phyloP scores from a whole-genome alignment of 441 rosid species.

The Kokia cookei region DNA sequence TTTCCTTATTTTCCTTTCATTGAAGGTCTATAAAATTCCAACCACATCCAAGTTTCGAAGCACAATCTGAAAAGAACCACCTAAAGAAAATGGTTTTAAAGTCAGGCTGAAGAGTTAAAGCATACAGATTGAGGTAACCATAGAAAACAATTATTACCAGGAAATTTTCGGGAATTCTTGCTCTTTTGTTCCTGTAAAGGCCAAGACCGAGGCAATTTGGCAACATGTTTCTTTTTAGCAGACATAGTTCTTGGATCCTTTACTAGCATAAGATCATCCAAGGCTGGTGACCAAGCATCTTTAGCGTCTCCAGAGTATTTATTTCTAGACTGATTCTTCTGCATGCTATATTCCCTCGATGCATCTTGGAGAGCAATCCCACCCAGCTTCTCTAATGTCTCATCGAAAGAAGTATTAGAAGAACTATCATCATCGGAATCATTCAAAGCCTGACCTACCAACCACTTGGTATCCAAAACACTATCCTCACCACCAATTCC shows the following conservation, averaged over 20 bases:
- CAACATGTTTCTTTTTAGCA: slow-evolving; percentile 49
- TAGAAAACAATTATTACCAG: slow-evolving; percentile 41
- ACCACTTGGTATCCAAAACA: slow-evolving; percentile 52
- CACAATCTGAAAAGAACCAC: not conserved
- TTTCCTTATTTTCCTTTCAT: not conserved
- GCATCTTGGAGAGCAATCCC: slow-evolving; percentile 66
- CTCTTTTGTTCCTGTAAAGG: slow-evolving; percentile 57
- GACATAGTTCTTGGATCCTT: slow-evolving; percentile 68
- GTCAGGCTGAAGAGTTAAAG: slow-evolving; percentile 1
- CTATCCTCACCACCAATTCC: slow-evolving; percentile 74
- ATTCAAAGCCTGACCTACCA: slow-evolving; percentile 42
- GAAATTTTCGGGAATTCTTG: slow-evolving; percentile 46
- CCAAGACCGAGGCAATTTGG: slow-evolving; percentile 62
- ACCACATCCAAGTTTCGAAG: not conserved
- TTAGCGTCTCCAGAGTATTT: slow-evolving; percentile 20
- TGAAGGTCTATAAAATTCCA: not conserved
- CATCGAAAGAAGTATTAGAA: slow-evolving; percentile 46
- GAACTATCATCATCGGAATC: slow-evolving; percentile 51
- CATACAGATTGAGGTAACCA: slow-evolving; percentile 1
- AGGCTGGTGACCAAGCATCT: slow-evolving; percentile 32
- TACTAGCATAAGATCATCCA: slow-evolving; percentile 64
- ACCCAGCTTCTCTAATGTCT: slow-evolving; percentile 50
- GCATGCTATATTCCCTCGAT: slow-evolving; percentile 63
- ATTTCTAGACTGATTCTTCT: slow-evolving; percentile 35
- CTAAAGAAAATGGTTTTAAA: not conserved